A percentile compares a stretch with the other conserved stretches of the same genome.
Evolutionary conservation across 2,329 filamentous ascomycete genomes (phyloP).

Genomic region (Colletotrichum sp.): DNA sequence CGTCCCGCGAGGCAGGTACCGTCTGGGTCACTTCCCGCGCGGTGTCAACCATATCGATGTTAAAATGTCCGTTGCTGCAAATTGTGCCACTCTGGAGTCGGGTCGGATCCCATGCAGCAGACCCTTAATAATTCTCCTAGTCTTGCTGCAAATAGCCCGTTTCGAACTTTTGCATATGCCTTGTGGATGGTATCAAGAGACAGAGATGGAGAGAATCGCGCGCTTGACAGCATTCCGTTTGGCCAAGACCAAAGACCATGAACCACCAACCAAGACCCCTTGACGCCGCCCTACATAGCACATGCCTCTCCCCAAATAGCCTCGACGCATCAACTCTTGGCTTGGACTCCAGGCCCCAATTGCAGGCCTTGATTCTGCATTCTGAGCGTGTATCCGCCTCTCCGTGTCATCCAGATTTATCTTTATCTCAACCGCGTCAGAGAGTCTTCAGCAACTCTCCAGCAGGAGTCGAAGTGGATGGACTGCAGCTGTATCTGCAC

Average conservation of each 20-base stretch:
- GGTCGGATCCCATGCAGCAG: neutral
- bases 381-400: neutral
- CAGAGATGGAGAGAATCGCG: neutral
- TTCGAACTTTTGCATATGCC: neutral
- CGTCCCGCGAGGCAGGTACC: neutral
- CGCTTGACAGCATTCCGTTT: neutral
- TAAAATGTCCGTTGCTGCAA: neutral
- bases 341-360: neutral
- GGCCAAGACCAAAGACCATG: neutral
- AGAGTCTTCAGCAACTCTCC: neutral
- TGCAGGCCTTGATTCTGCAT: neutral
- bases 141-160: neutral
- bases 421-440: neutral
- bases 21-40: neutral
- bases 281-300: neutral
- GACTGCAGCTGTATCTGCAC: neutral
- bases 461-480: neutral
- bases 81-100: neutral
- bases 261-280: neutral
- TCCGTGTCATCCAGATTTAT: neutral
- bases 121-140: neutral
- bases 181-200: neutral
- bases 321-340: constrained; percentile 5
- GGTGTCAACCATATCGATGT: neutral
- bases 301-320: neutral